A percentile compares a stretch with the other conserved stretches of the same genome.
Evolutionary conservation across 1,284 basidiomycete species (phyloP).

Genomic region (Sanghuangporus baumii): DNA sequence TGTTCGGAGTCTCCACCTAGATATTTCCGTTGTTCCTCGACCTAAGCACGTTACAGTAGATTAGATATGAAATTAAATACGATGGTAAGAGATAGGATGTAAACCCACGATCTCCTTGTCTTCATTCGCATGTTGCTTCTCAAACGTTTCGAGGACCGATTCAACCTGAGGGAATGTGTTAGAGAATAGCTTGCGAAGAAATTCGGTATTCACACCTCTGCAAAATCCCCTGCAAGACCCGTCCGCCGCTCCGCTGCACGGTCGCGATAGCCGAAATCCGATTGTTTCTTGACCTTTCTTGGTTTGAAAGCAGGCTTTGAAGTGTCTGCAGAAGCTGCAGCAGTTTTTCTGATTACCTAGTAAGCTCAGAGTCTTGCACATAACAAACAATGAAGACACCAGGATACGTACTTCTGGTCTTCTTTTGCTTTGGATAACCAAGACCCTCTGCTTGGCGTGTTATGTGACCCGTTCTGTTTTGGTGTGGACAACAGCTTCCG

Average conservation of each 20-base stretch:
- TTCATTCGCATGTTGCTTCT: constrained; percentile 52
- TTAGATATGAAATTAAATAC: neutral
- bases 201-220: constrained; percentile 40
- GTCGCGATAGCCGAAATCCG: constrained; percentile 55
- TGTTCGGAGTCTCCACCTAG: constrained; percentile 87
- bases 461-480: constrained; percentile 22
- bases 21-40: constrained; percentile 74
- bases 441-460: constrained; percentile 5
- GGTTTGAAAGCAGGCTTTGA: constrained; percentile 66
- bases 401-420: constrained; percentile 15
- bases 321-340: constrained; percentile 35
- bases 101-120: constrained; percentile 52
- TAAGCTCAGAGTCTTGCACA: neutral
- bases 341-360: constrained; percentile 24
- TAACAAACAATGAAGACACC: neutral
- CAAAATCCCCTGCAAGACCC: constrained; percentile 62
- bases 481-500: constrained; percentile 28
- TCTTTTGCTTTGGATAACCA: constrained; percentile 9
- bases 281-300: constrained; percentile 61
- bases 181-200: neutral
- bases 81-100: neutral
- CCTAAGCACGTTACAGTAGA: constrained; percentile 31
- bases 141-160: constrained; percentile 75
- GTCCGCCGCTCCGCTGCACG: constrained; percentile 62
- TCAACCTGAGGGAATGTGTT: constrained; percentile 50